Conservation (phyloP, 257 asterid species). For the Petrea volubilis region DNA sequence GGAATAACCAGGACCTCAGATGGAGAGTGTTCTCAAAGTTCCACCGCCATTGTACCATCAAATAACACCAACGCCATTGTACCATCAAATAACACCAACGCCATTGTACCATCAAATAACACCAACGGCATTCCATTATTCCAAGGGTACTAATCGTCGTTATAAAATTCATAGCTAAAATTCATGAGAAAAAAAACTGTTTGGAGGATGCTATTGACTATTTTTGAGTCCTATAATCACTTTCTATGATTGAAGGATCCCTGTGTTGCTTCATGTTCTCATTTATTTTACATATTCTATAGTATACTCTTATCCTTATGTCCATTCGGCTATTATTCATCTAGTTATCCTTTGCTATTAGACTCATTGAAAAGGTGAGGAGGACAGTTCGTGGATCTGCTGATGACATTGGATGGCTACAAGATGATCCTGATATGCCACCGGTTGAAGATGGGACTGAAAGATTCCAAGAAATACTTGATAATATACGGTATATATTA, state of each 20-base stretch:
- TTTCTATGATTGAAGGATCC: slow-evolving; percentile 3
- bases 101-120: slow-evolving; percentile 43
- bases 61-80: slow-evolving; percentile 48
- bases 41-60: slow-evolving; percentile 38
- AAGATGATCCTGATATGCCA: slow-evolving; percentile 71
- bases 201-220: not conserved
- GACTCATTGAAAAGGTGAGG: slow-evolving; percentile 67
- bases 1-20: slow-evolving; percentile 43
- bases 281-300: not conserved
- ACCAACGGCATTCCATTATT: slow-evolving; percentile 64
- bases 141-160: slow-evolving; percentile 63
- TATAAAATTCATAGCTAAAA: not conserved
- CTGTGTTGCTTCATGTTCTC: not conserved
- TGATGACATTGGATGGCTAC: slow-evolving; percentile 97
- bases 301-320: not conserved
- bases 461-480: slow-evolving; percentile 75
- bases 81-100: slow-evolving; percentile 48
- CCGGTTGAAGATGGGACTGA: slow-evolving; percentile 89
- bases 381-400: slow-evolving; percentile 97
- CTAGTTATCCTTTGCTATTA: slow-evolving; percentile 19
- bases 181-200: not conserved
- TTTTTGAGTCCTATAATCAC: not conserved
- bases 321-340: slow-evolving; percentile 8
- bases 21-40: slow-evolving; percentile 44
- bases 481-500: slow-evolving; percentile 64